phyloP scores from a whole-genome alignment of 208 protist genomes.

The Vickermania ingenoplastis region DNA sequence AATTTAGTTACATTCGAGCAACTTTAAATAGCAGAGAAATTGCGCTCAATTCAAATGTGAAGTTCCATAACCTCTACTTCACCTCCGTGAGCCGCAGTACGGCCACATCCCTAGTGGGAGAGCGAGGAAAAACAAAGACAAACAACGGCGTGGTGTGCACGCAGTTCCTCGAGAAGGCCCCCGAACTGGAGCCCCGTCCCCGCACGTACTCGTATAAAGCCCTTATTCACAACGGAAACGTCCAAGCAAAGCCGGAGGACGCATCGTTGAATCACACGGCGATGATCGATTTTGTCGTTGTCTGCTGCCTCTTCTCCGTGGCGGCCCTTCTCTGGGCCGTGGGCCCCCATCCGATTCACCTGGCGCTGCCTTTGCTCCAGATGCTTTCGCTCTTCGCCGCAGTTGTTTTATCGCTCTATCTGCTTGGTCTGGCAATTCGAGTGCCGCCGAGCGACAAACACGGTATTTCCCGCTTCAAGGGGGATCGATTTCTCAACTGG shows the following conservation, averaged over 20 bases:
- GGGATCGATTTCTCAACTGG: conserved; percentile 55
- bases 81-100: background rate
- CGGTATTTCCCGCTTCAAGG: background rate
- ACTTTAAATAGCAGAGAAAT: conserved; percentile 11
- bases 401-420: background rate
- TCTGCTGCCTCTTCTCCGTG: background rate
- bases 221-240: conserved; percentile 22
- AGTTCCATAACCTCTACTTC: background rate
- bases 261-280: conserved; percentile 2
- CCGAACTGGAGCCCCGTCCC: conserved; percentile 14
- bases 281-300: background rate
- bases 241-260: conserved; percentile 22
- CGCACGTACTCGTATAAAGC: conserved; percentile 55
- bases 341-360: background rate
- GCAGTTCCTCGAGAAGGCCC: background rate
- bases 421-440: background rate
- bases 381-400: background rate
- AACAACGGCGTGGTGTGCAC: background rate
- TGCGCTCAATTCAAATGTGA: background rate
- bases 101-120: background rate
- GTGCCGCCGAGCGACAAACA: background rate
- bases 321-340: background rate
- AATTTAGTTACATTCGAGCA: conserved; percentile 15
- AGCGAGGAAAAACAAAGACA: background rate
- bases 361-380: background rate